Evolutionary conservation across 2,329 filamentous ascomycete genomes (phyloP), one percentile per base, ranked within the genome.

Genomic region (Sporothrix euskadiensis): DNA sequence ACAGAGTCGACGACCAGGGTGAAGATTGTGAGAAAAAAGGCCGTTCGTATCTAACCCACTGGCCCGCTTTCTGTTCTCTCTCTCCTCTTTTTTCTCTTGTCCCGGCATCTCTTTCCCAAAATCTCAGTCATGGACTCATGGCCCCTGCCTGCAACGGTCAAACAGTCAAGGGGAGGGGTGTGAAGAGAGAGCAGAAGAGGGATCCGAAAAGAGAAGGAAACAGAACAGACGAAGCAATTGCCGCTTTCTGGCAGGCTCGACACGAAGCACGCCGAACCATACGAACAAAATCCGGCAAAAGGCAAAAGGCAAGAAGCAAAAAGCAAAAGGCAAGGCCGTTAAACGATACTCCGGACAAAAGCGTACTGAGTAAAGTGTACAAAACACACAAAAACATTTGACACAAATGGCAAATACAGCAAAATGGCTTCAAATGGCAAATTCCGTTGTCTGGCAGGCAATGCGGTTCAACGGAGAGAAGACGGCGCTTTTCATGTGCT

Each of bases 391-490:
- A 26, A 26, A 26, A 26, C 26, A 26, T 4, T 35, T 35, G 35
- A 35, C 35, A 35, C 26, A 26, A 26, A 26, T 35, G 35, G 35
- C 35, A 35, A 35, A 35, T 35, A 35, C 35, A 35, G 35, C 35
- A 35, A 44, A 63, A 44, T 12, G 5, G 44, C 12, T 14, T 12
- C 9, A 41, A 44, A 63, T 19, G 59, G 59, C 59, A 41, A 63
- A 22, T 44, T 63, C 59, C 59, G n/a, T n/a, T 54, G 65, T 69
- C 61, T 47, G 63, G 35, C 59, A 22, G 59, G 7, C 59, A 63
- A 41, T 22, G 59, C 59, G 32, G 63, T 32, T 12, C 30, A 44
- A 19, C 41, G 35, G 39, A 32, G 12, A 39, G 57, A 4, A 6
- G 35, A 4, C 57, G 30, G 9, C 16, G 32, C 22, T 61, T 30